Conservation (phyloP, 352 stramenopile genomes). For the Pythium phragmitis region DNA sequence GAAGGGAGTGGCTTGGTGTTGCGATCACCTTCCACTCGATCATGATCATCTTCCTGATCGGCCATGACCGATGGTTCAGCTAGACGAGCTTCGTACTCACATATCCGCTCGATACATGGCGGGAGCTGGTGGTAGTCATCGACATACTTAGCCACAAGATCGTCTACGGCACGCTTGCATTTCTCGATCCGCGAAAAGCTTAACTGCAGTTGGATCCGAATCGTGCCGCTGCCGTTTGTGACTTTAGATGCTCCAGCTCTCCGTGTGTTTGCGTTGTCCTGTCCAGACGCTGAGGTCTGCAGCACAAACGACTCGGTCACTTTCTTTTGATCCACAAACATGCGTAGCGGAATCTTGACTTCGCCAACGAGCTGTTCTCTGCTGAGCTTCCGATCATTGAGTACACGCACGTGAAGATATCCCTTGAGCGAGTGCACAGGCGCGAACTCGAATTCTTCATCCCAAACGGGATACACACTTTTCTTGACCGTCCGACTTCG, state of each 20-base stretch:
- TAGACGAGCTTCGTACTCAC: slow-evolving; percentile 9
- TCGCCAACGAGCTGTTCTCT: slow-evolving; percentile 71
- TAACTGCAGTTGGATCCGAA: slow-evolving; percentile 63
- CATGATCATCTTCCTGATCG: background rate
- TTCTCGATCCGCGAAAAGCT: slow-evolving; percentile 60
- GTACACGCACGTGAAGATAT: slow-evolving; percentile 56
- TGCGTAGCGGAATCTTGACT: slow-evolving; percentile 54
- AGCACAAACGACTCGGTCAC: slow-evolving; percentile 60
- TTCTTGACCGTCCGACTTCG: slow-evolving; percentile 72
- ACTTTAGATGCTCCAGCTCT: slow-evolving; percentile 11
- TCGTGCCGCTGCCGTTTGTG: slow-evolving; percentile 30
- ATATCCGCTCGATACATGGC: slow-evolving; percentile 51
- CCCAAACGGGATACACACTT: slow-evolving; percentile 76
- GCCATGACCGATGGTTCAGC: slow-evolving; percentile 2
- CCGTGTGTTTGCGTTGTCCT: background rate
- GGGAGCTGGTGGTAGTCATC: slow-evolving; percentile 55
- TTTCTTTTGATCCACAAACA: slow-evolving; percentile 66
- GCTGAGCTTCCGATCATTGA: slow-evolving; percentile 72
- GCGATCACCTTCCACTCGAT: background rate
- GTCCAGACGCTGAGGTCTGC: slow-evolving; percentile 23
- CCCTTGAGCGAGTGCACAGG: slow-evolving; percentile 66
- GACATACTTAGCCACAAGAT: slow-evolving; percentile 54
- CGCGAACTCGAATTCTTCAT: slow-evolving; percentile 71
- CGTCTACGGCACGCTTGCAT: slow-evolving; percentile 58
- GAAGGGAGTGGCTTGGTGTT: slow-evolving; percentile 14